Conservation (phyloP, 306 rosid species). For the Chamaecrista fasciculata region DNA sequence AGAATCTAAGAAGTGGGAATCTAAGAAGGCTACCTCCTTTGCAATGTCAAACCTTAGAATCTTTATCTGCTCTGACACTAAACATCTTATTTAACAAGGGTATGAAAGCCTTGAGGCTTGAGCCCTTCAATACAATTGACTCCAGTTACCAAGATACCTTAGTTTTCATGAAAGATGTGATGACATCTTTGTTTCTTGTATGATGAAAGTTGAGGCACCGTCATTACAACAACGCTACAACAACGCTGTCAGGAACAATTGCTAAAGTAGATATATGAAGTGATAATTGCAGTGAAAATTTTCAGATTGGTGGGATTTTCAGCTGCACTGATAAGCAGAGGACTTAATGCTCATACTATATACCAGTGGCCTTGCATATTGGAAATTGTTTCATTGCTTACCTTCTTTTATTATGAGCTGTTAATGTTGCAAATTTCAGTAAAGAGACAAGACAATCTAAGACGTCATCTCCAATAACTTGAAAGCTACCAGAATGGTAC, state of each 20-base stretch:
- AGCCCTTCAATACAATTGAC: background rate
- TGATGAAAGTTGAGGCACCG: background rate
- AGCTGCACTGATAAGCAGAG: background rate
- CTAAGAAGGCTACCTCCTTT: background rate
- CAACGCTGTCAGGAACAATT: background rate
- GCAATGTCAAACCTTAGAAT: background rate
- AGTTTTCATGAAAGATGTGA: background rate
- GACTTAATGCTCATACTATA: background rate
- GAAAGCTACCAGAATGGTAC: background rate
- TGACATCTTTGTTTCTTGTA: background rate
- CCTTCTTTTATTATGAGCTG: background rate
- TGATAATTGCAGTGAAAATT: background rate
- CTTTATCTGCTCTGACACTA: background rate
- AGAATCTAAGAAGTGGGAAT: too few relatives aligned
- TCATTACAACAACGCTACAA: background rate
- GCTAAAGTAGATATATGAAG: background rate
- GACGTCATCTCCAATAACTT: background rate
- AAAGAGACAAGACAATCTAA: background rate
- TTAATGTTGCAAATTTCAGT: background rate
- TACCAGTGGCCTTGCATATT: background rate
- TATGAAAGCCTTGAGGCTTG: background rate
- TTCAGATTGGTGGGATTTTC: background rate
- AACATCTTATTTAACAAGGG: background rate
- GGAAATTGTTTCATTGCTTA: background rate
- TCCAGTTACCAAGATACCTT: background rate